Conservation (phyloP, 768 basidiomycete genomes). For the Calocera viscosa region DNA sequence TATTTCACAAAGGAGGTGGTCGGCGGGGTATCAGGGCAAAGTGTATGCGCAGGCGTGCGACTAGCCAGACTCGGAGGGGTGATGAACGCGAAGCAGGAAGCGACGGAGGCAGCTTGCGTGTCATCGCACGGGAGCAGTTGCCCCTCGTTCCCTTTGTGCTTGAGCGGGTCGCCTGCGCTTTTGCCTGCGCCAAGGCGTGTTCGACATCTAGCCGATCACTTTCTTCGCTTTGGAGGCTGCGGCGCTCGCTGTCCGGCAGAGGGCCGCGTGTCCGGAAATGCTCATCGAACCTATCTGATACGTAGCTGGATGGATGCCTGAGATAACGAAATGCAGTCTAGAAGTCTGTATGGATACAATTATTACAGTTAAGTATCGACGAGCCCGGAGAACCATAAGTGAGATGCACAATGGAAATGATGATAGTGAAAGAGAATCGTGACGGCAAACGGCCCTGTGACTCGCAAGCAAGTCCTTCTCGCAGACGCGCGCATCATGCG, state of each 20-base stretch:
- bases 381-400: neutral
- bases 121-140: neutral
- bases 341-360: constrained; percentile 8
- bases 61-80: no score
- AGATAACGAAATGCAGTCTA: neutral
- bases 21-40: neutral
- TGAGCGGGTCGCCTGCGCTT: neutral
- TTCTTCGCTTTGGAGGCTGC: neutral
- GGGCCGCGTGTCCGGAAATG: neutral
- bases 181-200: neutral
- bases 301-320: neutral
- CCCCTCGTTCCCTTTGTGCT: neutral
- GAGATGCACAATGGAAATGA: neutral
- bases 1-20: neutral
- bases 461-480: neutral
- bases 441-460: neutral
- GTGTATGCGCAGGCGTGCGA: neutral
- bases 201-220: neutral
- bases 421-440: neutral
- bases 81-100: constrained; percentile 6
- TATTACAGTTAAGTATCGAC: neutral
- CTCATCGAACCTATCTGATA: neutral
- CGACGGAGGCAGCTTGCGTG: constrained; percentile 7
- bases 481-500: neutral
- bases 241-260: neutral